Base-by-base conservation (phyloP, 768 basidiomycete genomes). In the Tylopilus rubrobrunneus region DNA sequence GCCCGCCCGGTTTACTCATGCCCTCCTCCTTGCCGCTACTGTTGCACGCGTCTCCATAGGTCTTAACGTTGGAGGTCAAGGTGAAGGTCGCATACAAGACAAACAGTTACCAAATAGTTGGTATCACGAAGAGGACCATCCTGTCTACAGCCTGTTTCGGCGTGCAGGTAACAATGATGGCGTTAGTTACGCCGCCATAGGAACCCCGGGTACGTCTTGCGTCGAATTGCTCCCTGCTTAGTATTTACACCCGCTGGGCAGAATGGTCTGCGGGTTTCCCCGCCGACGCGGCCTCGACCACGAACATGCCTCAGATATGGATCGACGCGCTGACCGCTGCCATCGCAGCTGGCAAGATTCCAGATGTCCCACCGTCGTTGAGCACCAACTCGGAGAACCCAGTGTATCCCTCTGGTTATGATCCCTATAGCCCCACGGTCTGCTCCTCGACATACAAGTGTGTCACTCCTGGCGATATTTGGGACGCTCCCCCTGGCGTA, bases 381-480 rank as follows among this genome's bases (percentile, higher is more conserved):
- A 73, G 69, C 56, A 50, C 57, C 8, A 63, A 58, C 45, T 63
- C 62, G 48, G 57, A 62, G 10, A 69, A 60, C 44, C 76, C 75
- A 1, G 65, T 57, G 3, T 80, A 81, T 56, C 71, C 74, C 9
- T 8, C 61, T 3, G 73, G 72, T 15, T 58, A 62, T 44, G 70
- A 80, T 57, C 76, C 79, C 31, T 62, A 57, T 42, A 72, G 82
- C 58, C 66, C 76, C 8, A 58, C 74, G 7, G 78, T 96, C 56
- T 96, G 92, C 72, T 92, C 91, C 2, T 77, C 86, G 23, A 87
- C 86, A 0, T 85, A 82, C 72, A 80, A 84, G 63, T 93, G 90
- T 67, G 66, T 65, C 48, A 77, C 74, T 40, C 59, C 76, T 5
- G 83, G 78, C 11, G 89, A 91, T 58, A 63, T 90, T 46, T 87